Base-by-base conservation (phyloP, 2,329 filamentous ascomycete species). In the Magnaporthales sp. region DNA sequence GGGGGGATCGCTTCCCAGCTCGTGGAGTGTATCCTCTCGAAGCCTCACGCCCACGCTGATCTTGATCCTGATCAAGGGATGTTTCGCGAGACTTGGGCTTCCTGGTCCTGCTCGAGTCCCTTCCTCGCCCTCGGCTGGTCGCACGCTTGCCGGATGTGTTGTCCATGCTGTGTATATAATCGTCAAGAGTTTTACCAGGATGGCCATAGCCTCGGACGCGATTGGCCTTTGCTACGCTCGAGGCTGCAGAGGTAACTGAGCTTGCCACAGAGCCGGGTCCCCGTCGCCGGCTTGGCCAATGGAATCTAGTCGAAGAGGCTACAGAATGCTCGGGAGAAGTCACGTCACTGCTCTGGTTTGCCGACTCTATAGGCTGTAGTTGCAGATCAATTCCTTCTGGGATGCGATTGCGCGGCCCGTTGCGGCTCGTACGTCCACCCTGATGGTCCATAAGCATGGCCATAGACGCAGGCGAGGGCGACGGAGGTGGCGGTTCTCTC, bases 131-230 rank as follows among this genome's bases (percentile, higher is more conserved):
- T 2, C 79, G 77, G 73, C 84, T 86, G 60, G 73, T 82, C 66
- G 86, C 84, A 8, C 87, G 83, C 69, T 81, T 84, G 69, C 80
- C 81, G 67, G 88, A 87, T 10, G 92, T 91, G 64, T 92, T 86
- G 38, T 96, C 92, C 1, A 97, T 79, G 74, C 92, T 95, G 77
- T 88, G 92, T 70, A 96, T 93, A 74, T 95, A 96, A 69, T 93
- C 89, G 71, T 96, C 91, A 46, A 92, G 84, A 70, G 87, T 91
- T 69, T 88, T 85, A 56, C 83, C 84, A 71, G 86, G 11, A 79
- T 54, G 75, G 80, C 63, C 62, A 38, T 38, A 38, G 19, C 87
- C 67, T 30, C 70, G 68, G 63, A 63, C 65, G 4, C 70, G 80
- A 69, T 84, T 73, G 71, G 81, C 83, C 67, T 81, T 79, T 22